Base-by-base conservation (phyloP, 1,284 basidiomycete genomes). In the Coniferiporia weirii region DNA sequence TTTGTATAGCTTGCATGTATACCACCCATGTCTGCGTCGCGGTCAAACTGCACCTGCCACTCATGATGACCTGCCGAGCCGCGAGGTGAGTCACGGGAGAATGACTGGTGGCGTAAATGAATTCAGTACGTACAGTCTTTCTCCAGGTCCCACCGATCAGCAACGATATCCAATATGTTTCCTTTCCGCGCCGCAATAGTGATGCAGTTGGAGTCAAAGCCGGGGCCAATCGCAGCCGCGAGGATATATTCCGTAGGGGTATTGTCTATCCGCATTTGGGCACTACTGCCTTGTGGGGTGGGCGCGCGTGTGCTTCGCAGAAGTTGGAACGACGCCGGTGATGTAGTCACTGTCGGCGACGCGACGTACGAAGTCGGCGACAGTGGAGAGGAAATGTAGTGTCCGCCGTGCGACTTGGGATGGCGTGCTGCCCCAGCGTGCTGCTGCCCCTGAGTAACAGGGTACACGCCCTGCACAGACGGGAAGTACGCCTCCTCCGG, bases 111-210 rank as follows among this genome's bases (percentile, higher is more conserved):
- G 27, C 5, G 27, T 27, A 27, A 27, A 27, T 27, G 27, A 2
- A 2, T 3, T 27, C 5, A 27, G 5, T 27, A 67, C 68, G 64
- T 55, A 69, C 68, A 66, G 45, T 68, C 67, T 47, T 63, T 65
- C 56, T 69, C 67, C 61, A 60, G 53, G 59, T 69, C 67, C 67
- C 67, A 69, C 34, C 67, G 62, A 57, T 69, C 68, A 5, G 66
- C 67, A 27, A 69, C 63, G 40, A 69, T 68, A 27, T 65, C 63
- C 40, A 69, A 54, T 43, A 64, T 61, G 45, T 67, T 68, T 19
- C 64, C 66, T 56, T 64, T 65, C 50, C 64, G 67, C 13, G 64
- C 64, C 22, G 68, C 64, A 35, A 69, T 68, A 40, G 68, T 69
- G 54, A 69, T 69, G 59, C 64, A 66, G 38, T 66, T 66, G 13